phyloP scores from a whole-genome alignment of 2,329 filamentous ascomycete species.

The Chaetomium strumarium region DNA sequence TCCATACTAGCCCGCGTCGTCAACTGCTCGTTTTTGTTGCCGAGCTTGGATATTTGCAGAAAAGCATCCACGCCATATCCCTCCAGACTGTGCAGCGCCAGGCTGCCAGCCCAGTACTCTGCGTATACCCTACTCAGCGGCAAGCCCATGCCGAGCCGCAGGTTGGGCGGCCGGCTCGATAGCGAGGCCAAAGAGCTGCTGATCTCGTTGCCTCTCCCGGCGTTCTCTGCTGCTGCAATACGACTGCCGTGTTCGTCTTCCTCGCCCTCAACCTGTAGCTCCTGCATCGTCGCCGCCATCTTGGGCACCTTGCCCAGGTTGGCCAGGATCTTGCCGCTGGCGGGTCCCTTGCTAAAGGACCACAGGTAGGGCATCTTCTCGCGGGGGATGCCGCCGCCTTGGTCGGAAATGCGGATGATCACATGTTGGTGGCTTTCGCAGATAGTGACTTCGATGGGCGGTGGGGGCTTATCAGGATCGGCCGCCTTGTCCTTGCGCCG shows the following conservation, averaged over 20 bases:
- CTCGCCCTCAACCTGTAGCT: conserved; percentile 52
- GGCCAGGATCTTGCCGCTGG: conserved; percentile 68
- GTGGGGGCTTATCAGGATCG: conserved; percentile 36
- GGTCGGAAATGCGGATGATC: conserved; percentile 92
- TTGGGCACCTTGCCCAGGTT: conserved; percentile 84
- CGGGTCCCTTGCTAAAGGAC: conserved; percentile 93
- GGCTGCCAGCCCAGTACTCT: conserved; percentile 93
- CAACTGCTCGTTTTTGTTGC: conserved; percentile 96
- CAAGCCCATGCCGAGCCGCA: conserved; percentile 86
- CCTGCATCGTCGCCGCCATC: conserved; percentile 90
- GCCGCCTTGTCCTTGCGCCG: conserved; percentile 27
- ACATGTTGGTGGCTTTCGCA: conserved; percentile 93
- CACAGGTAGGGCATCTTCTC: conserved; percentile 85
- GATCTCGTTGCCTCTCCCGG: conserved; percentile 22
- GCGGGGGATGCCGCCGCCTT: conserved; percentile 82
- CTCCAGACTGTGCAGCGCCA: conserved; percentile 87
- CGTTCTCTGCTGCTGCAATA: no score
- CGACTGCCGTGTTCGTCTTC: not conserved
- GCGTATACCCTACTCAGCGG: conserved; percentile 93
- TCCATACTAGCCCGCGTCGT: conserved; percentile 72
- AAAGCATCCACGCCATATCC: conserved; percentile 96
- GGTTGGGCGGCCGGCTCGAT: conserved; percentile 74
- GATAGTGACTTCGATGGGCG: conserved; percentile 87
- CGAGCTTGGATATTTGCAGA: conserved; percentile 89
- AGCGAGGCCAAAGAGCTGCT: conserved; percentile 68